These are phyloP conservation scores for Globisporangium polare DNA, from an alignment of 352 stramenopile genomes.

Conservation along the genomic window DNA sequence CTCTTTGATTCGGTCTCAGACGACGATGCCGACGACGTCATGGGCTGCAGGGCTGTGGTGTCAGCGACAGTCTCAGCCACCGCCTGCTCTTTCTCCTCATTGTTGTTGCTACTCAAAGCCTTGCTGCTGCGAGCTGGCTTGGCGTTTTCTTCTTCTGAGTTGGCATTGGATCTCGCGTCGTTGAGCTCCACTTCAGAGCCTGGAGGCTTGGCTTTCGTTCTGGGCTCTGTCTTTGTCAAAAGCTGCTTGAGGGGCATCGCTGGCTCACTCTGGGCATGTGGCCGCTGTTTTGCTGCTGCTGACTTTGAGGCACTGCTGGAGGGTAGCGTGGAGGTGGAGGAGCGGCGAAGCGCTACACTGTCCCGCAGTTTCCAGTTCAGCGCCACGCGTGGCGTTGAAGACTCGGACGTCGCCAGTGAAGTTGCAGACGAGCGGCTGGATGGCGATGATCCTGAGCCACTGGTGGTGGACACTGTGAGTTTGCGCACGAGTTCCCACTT, in stretches of 20 bases:
- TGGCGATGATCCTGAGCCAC: slow-evolving; percentile 6
- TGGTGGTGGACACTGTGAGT: slow-evolving; percentile 21
- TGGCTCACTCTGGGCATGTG: slow-evolving; percentile 15
- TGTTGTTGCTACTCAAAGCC: background rate
- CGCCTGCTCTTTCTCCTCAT: background rate
- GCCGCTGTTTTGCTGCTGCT: background rate
- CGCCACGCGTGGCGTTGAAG: slow-evolving; percentile 25
- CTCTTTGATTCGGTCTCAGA: slow-evolving; percentile 8
- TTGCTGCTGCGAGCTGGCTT: background rate
- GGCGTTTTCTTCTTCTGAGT: background rate
- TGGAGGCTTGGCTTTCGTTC: background rate
- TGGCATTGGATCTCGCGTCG: background rate
- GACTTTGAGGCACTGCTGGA: background rate
- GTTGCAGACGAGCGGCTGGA: slow-evolving; percentile 3
- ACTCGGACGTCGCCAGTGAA: slow-evolving; percentile 15
- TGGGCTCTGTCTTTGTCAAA: background rate
- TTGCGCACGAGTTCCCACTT: slow-evolving; percentile 75
- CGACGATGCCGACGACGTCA: slow-evolving; percentile 2
- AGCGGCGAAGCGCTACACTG: slow-evolving; percentile 29
- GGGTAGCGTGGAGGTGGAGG: slow-evolving; percentile 9
- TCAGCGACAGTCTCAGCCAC: background rate
- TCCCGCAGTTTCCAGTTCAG: slow-evolving; percentile 60
- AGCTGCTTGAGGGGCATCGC: background rate
- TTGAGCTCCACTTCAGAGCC: background rate
- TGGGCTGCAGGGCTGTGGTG: background rate